Base-by-base conservation (phyloP, 2,329 filamentous ascomycete genomes). In the Pseudogymnoascus sp. region DNA sequence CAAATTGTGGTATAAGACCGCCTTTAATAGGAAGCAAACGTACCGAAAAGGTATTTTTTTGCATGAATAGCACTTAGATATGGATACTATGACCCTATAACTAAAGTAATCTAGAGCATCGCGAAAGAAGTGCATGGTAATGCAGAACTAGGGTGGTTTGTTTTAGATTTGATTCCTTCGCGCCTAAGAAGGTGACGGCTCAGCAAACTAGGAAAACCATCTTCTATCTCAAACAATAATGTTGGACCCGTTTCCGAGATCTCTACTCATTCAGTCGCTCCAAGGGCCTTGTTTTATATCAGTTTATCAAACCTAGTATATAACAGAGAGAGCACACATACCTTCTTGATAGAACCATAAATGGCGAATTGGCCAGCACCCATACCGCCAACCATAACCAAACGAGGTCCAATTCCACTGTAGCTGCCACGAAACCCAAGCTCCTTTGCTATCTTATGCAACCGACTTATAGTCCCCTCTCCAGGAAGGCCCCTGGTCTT, bases 391-490 rank as follows among this genome's bases (percentile, higher is more conserved):
- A 76, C 80, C 84, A 89, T 87, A 81, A 89, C 86, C 62, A 89
- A 78, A 83, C 87, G 87, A 73, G 91, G 89, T 77, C 89, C 88
- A 71, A 96, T 89, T 85, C 91, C 91, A 73, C 83, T 80, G 81
- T 87, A 96, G 64, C 85, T 89, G 71, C 91, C 91, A 71, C 82
- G 83, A 76, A 96, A 66, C 75, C 91, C 91, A 72, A 96, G 88
- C 80, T 96, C 90, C 80, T 87, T 88, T 71, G 80, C 89, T 74
- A 96, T 96, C 87, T 95, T 95, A 82, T 93, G 81, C 74, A 96
- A 80, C 78, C 91, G 88, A 77, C 81, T 83, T 75, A 84, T 84
- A 72, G 89, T 95, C 74, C 91, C 86, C 82, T 96, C 90, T 82
- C 91, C 91, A 69, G 91, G 90, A 66, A 86, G 81, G 79, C 89